A percentile compares a stretch with the other conserved stretches of the same genome.
These are phyloP conservation scores for Pisolithus thermaeus DNA, from an alignment of 1,284 basidiomycete species.

Conservation along the genomic window DNA sequence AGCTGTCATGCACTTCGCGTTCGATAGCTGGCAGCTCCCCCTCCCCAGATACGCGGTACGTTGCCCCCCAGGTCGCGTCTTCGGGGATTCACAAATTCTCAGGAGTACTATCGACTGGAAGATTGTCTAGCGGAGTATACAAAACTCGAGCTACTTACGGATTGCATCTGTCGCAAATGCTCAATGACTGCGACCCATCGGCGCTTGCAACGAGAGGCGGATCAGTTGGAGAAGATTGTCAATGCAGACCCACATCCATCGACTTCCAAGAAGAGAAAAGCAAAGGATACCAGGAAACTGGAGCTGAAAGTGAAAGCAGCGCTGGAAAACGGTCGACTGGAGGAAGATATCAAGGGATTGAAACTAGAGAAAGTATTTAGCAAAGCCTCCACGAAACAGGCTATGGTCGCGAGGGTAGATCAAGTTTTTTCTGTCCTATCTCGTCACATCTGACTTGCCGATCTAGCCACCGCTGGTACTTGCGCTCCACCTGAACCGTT, in stretches of 20 bases:
- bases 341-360: slow-evolving; percentile 73
- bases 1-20: slow-evolving; percentile 81
- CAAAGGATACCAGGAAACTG: slow-evolving; percentile 62
- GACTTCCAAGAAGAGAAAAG: slow-evolving; percentile 65
- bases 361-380: slow-evolving; percentile 71
- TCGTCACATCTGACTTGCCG: slow-evolving; percentile 14
- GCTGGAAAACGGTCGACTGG: slow-evolving; percentile 69
- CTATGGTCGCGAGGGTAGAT: slow-evolving; percentile 79
- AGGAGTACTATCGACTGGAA: slow-evolving; percentile 59
- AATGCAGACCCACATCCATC: slow-evolving; percentile 37
- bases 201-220: slow-evolving; percentile 54
- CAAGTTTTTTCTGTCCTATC: slow-evolving; percentile 3
- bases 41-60: slow-evolving; percentile 58
- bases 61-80: slow-evolving; percentile 7
- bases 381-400: slow-evolving; percentile 76
- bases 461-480: slow-evolving; percentile 75
- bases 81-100: slow-evolving; percentile 6
- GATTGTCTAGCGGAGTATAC: slow-evolving; percentile 79
- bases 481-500: slow-evolving; percentile 83
- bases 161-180: slow-evolving; percentile 81
- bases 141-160: slow-evolving; percentile 73
- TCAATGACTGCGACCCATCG: slow-evolving; percentile 67
- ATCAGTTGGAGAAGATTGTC: slow-evolving; percentile 44
- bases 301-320: slow-evolving; percentile 55
- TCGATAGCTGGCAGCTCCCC: slow-evolving; percentile 77